These are phyloP conservation scores for Debaryomycetaceae sp. DNA, from an alignment of 1,139 yeast species.

Conservation along the genomic window DNA sequence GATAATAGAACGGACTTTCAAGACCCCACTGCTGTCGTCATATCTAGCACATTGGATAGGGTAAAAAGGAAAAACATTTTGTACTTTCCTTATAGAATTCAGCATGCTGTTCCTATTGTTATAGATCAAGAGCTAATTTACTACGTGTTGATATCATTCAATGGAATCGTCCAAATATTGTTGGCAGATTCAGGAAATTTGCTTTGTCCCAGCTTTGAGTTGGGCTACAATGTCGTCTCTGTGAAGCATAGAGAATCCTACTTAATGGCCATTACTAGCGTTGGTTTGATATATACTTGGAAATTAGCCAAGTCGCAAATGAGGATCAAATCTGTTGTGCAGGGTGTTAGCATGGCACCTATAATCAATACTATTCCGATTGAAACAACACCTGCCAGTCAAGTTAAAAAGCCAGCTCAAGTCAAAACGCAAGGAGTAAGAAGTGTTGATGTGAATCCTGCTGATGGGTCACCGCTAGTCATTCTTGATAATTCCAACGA, in stretches of 20 bases:
- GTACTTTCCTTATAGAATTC: slow-evolving; percentile 42
- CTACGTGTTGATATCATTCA: slow-evolving; percentile 67
- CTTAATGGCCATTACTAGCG: slow-evolving; percentile 54
- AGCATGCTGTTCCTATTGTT: slow-evolving; percentile 37
- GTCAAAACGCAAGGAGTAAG: slow-evolving; percentile 26
- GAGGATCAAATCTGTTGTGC: slow-evolving; percentile 26
- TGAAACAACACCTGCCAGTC: slow-evolving; percentile 4
- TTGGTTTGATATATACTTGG: slow-evolving; percentile 52
- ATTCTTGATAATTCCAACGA: slow-evolving; percentile 33
- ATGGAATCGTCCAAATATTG: slow-evolving; percentile 68
- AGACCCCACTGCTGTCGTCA: slow-evolving; percentile 43
- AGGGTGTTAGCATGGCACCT: slow-evolving; percentile 50
- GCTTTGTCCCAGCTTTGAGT: slow-evolving; percentile 50
- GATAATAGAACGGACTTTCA: slow-evolving; percentile 38
- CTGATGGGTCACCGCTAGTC: slow-evolving; percentile 43
- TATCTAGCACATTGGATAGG: slow-evolving; percentile 20
- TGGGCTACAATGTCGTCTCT: slow-evolving; percentile 56
- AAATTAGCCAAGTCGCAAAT: slow-evolving; percentile 20
- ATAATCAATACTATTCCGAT: slow-evolving; percentile 34
- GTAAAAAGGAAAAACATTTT: slow-evolving; percentile 22
- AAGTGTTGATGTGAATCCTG: slow-evolving; percentile 28
- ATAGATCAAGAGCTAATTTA: slow-evolving; percentile 26
- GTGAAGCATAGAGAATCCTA: slow-evolving; percentile 48
- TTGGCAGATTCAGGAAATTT: slow-evolving; percentile 58
- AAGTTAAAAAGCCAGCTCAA: slow-evolving; percentile 8